Conservation (phyloP, 2,329 filamentous ascomycete genomes). For the Botrytis hyacinthi region DNA sequence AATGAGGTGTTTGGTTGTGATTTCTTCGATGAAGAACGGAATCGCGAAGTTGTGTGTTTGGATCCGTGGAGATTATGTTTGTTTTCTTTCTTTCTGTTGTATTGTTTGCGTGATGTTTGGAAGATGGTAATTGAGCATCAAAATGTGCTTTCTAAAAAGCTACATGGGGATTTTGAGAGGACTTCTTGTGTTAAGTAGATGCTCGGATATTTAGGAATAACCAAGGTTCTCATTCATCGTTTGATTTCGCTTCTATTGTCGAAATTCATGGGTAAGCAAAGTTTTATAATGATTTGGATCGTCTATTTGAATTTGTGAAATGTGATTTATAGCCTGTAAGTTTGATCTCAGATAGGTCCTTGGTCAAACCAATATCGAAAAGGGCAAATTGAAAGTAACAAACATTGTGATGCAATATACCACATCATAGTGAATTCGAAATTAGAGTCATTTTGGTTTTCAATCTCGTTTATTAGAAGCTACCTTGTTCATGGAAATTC, state of each 20-base stretch:
- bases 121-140: not conserved
- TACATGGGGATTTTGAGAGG: not conserved
- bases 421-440: not conserved
- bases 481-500: not conserved
- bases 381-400: not conserved
- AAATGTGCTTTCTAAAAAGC: too few species aligned
- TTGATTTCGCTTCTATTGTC: not conserved
- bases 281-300: not conserved
- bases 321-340: not conserved
- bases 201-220: not conserved
- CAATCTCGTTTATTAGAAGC: not conserved
- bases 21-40: not conserved
- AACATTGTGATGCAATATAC: not conserved
- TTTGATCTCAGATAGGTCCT: not conserved
- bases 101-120: not conserved
- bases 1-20: not conserved
- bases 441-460: not conserved
- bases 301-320: not conserved
- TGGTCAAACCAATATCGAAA: too few species aligned
- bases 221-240: not conserved
- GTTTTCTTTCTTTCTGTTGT: not conserved
- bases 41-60: not conserved
- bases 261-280: not conserved
- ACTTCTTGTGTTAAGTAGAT: not conserved
- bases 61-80: not conserved